Percentiles rank a stretch among this genome's conserved stretches.
phyloP scores from a whole-genome alignment of 2,329 filamentous ascomycete genomes.

The Curvularia eragrostidis region DNA sequence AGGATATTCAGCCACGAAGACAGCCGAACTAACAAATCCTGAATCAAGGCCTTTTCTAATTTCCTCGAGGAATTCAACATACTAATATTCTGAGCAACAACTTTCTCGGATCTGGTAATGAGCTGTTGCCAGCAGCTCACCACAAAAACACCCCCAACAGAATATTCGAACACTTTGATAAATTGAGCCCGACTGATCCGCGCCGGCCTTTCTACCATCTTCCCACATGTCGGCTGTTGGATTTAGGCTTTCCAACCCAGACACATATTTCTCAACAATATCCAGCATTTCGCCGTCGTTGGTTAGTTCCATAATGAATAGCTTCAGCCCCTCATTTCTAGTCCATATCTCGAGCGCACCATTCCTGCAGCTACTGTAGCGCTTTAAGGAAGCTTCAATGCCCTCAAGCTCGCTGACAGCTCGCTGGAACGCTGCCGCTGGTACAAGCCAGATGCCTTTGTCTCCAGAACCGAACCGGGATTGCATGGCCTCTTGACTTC shows the following conservation, averaged over 20 bases:
- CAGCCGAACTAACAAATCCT: not conserved
- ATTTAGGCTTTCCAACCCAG: not conserved
- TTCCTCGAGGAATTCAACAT: not conserved
- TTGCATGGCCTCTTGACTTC: slow-evolving; percentile 1
- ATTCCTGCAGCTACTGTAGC: not conserved
- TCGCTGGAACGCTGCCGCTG: slow-evolving; percentile 2
- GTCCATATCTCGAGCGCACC: not conserved
- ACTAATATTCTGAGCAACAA: not conserved
- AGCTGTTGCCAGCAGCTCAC: not conserved
- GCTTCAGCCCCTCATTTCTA: not conserved
- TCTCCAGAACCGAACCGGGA: not conserved
- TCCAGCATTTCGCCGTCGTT: not conserved
- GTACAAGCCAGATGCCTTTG: not conserved
- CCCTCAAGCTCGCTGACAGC: not conserved
- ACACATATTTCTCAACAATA: not conserved
- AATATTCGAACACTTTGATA: not conserved
- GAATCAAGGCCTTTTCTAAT: not conserved
- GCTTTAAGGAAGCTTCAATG: not conserved
- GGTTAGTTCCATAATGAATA: not conserved
- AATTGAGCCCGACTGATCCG: not conserved
- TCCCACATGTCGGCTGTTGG: not conserved
- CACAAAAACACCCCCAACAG: not conserved
- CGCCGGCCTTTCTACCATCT: not conserved
- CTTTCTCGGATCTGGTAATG: not conserved
- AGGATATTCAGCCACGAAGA: not conserved